Evolutionary conservation across 1,284 basidiomycete species (phyloP).

Genomic region (Tilletia setariae): DNA sequence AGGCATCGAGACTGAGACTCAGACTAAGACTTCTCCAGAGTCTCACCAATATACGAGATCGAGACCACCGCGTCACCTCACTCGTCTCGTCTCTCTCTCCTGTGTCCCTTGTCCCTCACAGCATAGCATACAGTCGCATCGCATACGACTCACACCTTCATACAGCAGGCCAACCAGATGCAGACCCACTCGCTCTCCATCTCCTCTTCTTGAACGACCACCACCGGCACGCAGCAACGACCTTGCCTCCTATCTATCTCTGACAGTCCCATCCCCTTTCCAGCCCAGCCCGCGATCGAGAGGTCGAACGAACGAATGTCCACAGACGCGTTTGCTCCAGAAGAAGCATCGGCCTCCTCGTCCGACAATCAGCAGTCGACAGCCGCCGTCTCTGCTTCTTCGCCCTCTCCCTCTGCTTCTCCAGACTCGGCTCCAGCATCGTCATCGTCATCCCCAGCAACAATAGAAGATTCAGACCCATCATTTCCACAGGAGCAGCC

Average conservation of each 20-base stretch:
- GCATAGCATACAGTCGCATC: not conserved
- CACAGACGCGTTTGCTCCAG: not conserved
- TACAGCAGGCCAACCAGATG: not conserved
- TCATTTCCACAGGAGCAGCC: no score
- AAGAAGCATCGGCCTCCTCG: not conserved
- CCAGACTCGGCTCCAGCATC: not conserved
- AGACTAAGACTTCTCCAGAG: no score
- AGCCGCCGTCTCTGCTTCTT: not conserved
- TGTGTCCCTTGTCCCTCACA: no score
- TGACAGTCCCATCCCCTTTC: no score
- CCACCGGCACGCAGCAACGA: no score
- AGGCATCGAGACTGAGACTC: no score
- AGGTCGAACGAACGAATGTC: not conserved
- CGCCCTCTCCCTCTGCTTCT: not conserved
- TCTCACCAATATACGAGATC: not conserved
- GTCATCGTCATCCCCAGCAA: not conserved
- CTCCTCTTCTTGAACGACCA: no score
- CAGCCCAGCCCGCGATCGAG: not conserved
- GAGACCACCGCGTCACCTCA: no score
- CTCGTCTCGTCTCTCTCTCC: no score
- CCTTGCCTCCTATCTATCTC: no score
- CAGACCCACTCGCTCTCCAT: not conserved
- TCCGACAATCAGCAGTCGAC: not conserved
- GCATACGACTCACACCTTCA: not conserved
- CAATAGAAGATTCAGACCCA: not conserved